Conservation (phyloP, 352 stramenopile species). For the Phytophthora tubulina region DNA sequence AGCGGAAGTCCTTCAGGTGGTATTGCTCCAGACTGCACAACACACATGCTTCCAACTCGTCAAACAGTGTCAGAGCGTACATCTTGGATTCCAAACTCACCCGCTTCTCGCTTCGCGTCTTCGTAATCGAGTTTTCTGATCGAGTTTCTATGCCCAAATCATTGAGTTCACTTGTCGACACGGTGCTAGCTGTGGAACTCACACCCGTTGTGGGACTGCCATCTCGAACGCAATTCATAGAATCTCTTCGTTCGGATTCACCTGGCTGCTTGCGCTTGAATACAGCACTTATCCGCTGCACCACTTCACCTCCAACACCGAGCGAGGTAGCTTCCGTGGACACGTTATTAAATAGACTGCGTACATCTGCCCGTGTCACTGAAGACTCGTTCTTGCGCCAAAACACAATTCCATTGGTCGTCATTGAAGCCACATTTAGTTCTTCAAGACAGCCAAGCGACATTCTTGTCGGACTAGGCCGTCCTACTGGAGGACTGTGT, state of each 20-base stretch:
- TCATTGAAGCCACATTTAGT: conserved; percentile 71
- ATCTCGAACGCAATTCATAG: conserved; percentile 38
- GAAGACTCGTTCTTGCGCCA: conserved; percentile 65
- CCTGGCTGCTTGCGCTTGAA: conserved; percentile 52
- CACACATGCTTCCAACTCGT: conserved; percentile 81
- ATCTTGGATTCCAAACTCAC: conserved; percentile 32
- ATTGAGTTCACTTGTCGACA: conserved; percentile 41
- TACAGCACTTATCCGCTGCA: conserved; percentile 54
- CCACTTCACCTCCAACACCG: conserved; percentile 66
- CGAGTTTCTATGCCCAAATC: conserved; percentile 35
- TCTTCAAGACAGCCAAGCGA: conserved; percentile 63
- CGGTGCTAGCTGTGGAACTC: conserved; percentile 30
- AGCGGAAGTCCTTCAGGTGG: conserved; percentile 82
- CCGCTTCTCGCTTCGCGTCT: conserved; percentile 22
- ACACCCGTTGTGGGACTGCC: conserved; percentile 31
- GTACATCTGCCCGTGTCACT: conserved; percentile 44
- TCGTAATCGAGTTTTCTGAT: conserved; percentile 18
- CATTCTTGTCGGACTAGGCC: conserved; percentile 40
- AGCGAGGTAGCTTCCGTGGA: conserved; percentile 56
- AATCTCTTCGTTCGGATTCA: conserved; percentile 32
- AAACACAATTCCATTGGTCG: conserved; percentile 71
- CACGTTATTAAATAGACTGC: conserved; percentile 47
- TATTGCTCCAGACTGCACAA: conserved; percentile 72
- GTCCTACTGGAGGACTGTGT: conserved; percentile 19
- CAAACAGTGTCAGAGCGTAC: conserved; percentile 58